phyloP scores from a whole-genome alignment of 2,329 filamentous ascomycete genomes.

The Claviceps capensis region DNA sequence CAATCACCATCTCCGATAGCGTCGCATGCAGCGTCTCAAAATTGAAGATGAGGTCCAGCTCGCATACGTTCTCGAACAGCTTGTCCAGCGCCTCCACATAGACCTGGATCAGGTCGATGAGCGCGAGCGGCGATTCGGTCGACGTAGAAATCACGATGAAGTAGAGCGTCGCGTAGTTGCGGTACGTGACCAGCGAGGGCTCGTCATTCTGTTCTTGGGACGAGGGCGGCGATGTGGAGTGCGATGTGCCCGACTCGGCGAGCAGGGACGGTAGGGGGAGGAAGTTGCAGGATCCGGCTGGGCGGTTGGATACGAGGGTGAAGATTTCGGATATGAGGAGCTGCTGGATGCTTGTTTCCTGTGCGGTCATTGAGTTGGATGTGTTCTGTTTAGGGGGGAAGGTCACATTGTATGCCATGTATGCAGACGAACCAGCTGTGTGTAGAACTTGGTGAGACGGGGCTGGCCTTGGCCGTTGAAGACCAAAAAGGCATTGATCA shows the following conservation, averaged over 20 bases:
- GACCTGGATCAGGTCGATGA: conserved; percentile 95
- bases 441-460: conserved; percentile 96
- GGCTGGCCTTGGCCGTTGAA: conserved; percentile 98
- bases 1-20: conserved; percentile 86
- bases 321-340: conserved; percentile 96
- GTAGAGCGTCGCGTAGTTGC: conserved; percentile 94
- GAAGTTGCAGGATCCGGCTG: conserved; percentile 92
- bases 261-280: conserved; percentile 63
- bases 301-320: conserved; percentile 81
- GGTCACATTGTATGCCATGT: too few relatives aligned
- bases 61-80: conserved; percentile 96
- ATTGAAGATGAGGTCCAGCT: conserved; percentile 96
- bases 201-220: conserved; percentile 70
- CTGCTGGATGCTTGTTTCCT: conserved; percentile 97
- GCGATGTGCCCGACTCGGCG: conserved; percentile 47
- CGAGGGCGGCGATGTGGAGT: conserved; percentile 28
- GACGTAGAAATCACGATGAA: conserved; percentile 97
- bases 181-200: conserved; percentile 91
- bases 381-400: background rate
- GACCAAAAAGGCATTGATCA: conserved; percentile 98
- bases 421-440: conserved; percentile 55
- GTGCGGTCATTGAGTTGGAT: conserved; percentile 1
- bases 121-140: conserved; percentile 85
- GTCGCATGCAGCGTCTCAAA: conserved; percentile 93
- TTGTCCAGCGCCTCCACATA: conserved; percentile 93